A percentile compares a stretch with the other conserved stretches of the same genome.
Evolutionary conservation across 139 green algal genomes (phyloP).

Genomic region (Limnomonas spitsbergensis): DNA sequence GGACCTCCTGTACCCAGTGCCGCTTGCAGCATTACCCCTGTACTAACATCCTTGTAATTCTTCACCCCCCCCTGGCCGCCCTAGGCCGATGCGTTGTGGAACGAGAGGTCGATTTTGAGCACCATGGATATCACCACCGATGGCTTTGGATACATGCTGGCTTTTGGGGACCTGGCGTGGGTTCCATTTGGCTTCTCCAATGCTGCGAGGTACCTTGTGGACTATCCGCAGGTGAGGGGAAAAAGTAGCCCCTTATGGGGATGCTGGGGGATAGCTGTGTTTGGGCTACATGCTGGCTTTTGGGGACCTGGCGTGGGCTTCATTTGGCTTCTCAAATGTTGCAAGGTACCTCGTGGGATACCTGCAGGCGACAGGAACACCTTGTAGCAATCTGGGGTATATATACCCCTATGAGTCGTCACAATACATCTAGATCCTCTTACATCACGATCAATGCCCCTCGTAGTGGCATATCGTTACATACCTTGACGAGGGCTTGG

Average conservation of each 20-base stretch:
- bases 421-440: too few species aligned
- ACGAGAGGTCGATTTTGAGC: conserved; percentile 84
- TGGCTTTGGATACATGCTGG: conserved; percentile 81
- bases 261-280: conserved; percentile 19
- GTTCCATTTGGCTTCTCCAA: conserved; percentile 96
- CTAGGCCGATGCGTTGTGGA: conserved; percentile 45
- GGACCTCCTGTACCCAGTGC: too few species aligned
- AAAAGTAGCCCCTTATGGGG: not conserved
- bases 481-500: too few species aligned
- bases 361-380: conserved; percentile 30
- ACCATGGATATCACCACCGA: conserved; percentile 99
- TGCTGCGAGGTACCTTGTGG: conserved; percentile 75
- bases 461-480: too few species aligned
- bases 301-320: conserved; percentile 94
- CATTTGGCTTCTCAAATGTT: conserved; percentile 92
- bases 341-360: conserved; percentile 75
- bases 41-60: too few species aligned
- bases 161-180: conserved; percentile 93
- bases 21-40: too few species aligned
- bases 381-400: too few species aligned
- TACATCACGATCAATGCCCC: too few species aligned
- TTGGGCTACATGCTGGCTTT: conserved; percentile 86
- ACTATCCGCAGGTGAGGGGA: conserved; percentile 46
- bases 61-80: not conserved
- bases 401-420: too few species aligned